These are phyloP conservation scores for Wallacemonas collosoma DNA, from an alignment of 208 protist genomes.

Conservation along the genomic window DNA sequence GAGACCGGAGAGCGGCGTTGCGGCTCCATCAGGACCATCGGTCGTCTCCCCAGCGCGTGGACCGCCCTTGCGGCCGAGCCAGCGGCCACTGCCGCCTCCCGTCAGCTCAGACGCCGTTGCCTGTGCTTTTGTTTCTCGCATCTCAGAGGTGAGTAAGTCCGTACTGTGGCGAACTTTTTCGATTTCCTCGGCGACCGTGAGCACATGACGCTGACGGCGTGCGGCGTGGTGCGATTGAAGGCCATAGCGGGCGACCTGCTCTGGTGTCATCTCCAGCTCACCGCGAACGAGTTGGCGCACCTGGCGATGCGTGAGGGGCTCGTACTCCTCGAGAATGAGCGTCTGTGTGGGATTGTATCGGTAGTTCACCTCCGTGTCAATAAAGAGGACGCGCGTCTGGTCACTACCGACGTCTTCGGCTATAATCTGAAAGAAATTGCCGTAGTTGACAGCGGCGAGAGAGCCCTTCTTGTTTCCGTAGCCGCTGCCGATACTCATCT, in stretches of 20 bases:
- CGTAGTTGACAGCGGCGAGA: slow-evolving; percentile 61
- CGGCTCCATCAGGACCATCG: neutral
- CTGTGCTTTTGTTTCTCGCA: neutral
- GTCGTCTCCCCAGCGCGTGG: neutral
- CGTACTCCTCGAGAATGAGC: slow-evolving; percentile 70
- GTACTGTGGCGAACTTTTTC: slow-evolving; percentile 19
- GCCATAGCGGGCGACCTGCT: slow-evolving; percentile 26
- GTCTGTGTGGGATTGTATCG: slow-evolving; percentile 69
- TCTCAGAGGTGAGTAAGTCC: slow-evolving; percentile 20
- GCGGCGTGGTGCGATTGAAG: slow-evolving; percentile 25
- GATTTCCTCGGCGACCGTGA: slow-evolving; percentile 19
- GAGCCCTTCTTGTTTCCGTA: slow-evolving; percentile 28
- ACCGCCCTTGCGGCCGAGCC: slow-evolving; percentile 2
- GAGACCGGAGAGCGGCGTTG: neutral
- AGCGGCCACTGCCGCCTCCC: slow-evolving; percentile 6
- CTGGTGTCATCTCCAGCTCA: slow-evolving; percentile 20
- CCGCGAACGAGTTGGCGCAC: slow-evolving; percentile 19
- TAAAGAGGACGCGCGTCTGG: slow-evolving; percentile 62
- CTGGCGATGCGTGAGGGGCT: slow-evolving; percentile 50
- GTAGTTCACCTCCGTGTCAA: slow-evolving; percentile 87
- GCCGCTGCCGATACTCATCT: slow-evolving; percentile 19
- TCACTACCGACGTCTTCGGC: slow-evolving; percentile 36
- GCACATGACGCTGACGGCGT: slow-evolving; percentile 19
- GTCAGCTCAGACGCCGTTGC: neutral
- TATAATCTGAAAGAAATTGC: slow-evolving; percentile 47